Base-by-base conservation (phyloP, 1,284 basidiomycete species). In the Heimioporus punctisporus region DNA sequence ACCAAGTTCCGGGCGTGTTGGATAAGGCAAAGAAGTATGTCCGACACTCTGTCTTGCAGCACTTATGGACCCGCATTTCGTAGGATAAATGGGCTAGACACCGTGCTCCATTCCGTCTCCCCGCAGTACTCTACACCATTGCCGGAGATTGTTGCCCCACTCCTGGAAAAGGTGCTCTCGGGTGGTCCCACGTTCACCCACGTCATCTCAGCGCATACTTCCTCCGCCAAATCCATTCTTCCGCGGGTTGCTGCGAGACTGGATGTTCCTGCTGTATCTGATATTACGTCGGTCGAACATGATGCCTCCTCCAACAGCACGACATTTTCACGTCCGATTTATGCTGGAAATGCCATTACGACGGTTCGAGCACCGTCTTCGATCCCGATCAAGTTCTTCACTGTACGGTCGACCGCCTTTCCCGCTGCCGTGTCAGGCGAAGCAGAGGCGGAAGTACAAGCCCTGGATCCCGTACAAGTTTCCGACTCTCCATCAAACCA, bases 271-370 rank as follows among this genome's bases (percentile, higher is more conserved):
- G 84, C 87, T 62, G 85, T 99, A 59, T 95, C 95, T 50, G 97
- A 99, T 75, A 88, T 99, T 62, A 93, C 83, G 11, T 89, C 87
- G 19, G 75, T 97, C 65, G 83, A 85, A 46, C 88, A 98, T 65
- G 89, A 97, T 66, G 65, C 78, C 31, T 70, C 82, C 4, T 85
- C 87, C 48, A 87, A 89, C 69, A 84, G 76, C 70, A 85, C 90
- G 21, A 90, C 84, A 6, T 98, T 97, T 74, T 85, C 92, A 11
- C 91, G 97, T 45, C 95, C 95, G 45, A 97, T 99, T 71, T 99
- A 99, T 69, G 97, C 97, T 48, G 97, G 97, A 48, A 99, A 99
- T 72, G 97, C 97, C 46, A 94, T 99, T 60, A 84, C 95, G 31
- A 98, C 95, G 46, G 88, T 99, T 63, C 88, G 90, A 62, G 92